Base-by-base conservation (phyloP, 257 asterid species). In the Solanum piurae region DNA sequence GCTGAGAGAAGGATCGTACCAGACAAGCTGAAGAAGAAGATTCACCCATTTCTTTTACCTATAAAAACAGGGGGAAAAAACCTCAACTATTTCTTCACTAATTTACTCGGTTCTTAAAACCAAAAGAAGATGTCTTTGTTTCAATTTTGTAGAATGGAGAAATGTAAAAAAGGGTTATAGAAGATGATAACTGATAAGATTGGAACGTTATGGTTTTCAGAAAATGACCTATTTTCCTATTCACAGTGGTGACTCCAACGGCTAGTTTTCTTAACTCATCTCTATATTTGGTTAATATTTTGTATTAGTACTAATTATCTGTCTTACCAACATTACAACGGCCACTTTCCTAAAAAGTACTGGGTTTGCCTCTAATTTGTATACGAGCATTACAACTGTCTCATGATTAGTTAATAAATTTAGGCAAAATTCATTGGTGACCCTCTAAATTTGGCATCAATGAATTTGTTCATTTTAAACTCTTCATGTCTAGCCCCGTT, bases 1-100 rank as follows among this genome's bases (percentile, higher is more conserved):
- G 93, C 33, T 92, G 94, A 60, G 96, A 94, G 88, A 92, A 87
- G 42, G 98, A 91, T 71, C 93, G 93, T 85, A 88, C 85, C 58
- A 94, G 93, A 88, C 92, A 92, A 73, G 93, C 91, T 40, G 96
- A 89, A 85, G 98, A 89, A 6, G 66, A 58, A 20, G 66, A 69
- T 87, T 94, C 98, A 88, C 87, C 95, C 98, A 95, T 94, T 44
- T 80, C 69, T 25, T 34, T 31, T 49, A 80, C 82, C 76, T 73
- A 46, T 60, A 16, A 58, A 38, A 31, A 23, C 21, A 42, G 64
- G 29, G 34, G 14, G 0, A 12, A 6, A 29, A 29, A 69, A 69
- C 9, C 42, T 10, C 31, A 64, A 64, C 71, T 64, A 64, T 20
- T 58, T 58, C 34, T 84, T 73, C 72, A 46, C 84, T 46, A 44